phyloP scores from a whole-genome alignment of 257 asterid species.

The Salvia miltiorrhiza region DNA sequence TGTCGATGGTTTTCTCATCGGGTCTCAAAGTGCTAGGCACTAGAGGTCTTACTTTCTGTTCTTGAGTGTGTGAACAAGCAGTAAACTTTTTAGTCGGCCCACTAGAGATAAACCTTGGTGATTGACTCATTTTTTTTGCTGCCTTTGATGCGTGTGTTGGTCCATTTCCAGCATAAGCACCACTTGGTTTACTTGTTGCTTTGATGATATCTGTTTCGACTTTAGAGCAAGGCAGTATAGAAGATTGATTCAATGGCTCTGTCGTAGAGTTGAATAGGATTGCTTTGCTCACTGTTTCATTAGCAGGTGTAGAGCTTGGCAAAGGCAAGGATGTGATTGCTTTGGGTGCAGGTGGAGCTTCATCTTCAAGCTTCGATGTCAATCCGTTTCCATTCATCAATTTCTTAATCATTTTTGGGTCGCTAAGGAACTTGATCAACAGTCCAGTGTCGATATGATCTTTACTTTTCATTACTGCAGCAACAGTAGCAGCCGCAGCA shows the following conservation, averaged over 20 bases:
- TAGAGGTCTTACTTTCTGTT: slow-evolving; percentile 8
- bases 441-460: slow-evolving; percentile 34
- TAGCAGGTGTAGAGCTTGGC: slow-evolving; percentile 10
- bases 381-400: slow-evolving; percentile 19
- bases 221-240: slow-evolving; percentile 7
- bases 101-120: not conserved
- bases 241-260: not conserved
- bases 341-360: slow-evolving; percentile 16
- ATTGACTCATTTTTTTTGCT: slow-evolving; percentile 2
- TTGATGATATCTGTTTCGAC: not conserved
- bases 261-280: not conserved
- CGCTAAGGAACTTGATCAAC: slow-evolving; percentile 32
- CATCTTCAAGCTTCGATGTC: not conserved
- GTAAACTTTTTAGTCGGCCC: slow-evolving; percentile 9
- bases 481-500: slow-evolving; percentile 37
- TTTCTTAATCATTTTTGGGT: slow-evolving; percentile 40
- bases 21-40: slow-evolving; percentile 1
- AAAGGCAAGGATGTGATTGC: not conserved
- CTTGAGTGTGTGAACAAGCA: not conserved
- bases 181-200: not conserved
- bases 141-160: slow-evolving; percentile 8
- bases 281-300: not conserved
- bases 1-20: not conserved
- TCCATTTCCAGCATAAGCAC: not conserved
- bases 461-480: slow-evolving; percentile 29